Base-by-base conservation (phyloP, 1,139 yeast genomes). In the Candida pseudoviswanathii region DNA sequence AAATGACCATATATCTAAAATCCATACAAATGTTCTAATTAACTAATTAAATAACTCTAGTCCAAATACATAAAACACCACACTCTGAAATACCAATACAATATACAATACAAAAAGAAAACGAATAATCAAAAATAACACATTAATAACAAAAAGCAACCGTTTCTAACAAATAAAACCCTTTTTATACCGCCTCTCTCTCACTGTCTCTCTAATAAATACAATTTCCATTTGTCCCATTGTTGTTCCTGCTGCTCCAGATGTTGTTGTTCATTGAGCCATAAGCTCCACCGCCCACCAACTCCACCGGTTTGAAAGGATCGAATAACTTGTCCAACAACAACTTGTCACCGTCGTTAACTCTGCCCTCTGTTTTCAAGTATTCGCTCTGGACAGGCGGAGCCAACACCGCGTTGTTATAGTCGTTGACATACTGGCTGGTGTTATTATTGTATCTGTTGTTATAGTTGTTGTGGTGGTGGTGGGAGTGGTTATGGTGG, bases 291-390 rank as follows among this genome's bases (percentile, higher is more conserved):
- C n/a, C n/a, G n/a, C n/a, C n/a, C n/a, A n/a, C n/a, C n/a, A 54
- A 51, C 34, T 53, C 57, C 32, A 60, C 57, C 7, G 66, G 65
- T 45, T 56, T 53, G 54, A 63, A 62, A 7, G 67, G 67, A 47
- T 63, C 67, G 51, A 62, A 63, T 21, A 48, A 21, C 11, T 27
- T 37, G 25, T 37, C 40, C 27, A 21, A 21, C 7, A 22, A 36
- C 9, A 22, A 6, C 5, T 36, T 21, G 24, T 21, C 16, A 5
- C 26, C 16, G n/a, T 39, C 7, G 8, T 10, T 4, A 8, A 11
- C 16, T 25, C 24, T 39, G 4, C 11, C 26, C 41, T 26, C 22
- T 11, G 47, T 9, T 25, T 27, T 22, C 11, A 16, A 24, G 16
- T 10, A 29, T 24, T 16, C 31, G 9, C 39, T 41, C 8, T 21